phyloP scores from a whole-genome alignment of 257 asterid species.

The Asclepias syriaca region DNA sequence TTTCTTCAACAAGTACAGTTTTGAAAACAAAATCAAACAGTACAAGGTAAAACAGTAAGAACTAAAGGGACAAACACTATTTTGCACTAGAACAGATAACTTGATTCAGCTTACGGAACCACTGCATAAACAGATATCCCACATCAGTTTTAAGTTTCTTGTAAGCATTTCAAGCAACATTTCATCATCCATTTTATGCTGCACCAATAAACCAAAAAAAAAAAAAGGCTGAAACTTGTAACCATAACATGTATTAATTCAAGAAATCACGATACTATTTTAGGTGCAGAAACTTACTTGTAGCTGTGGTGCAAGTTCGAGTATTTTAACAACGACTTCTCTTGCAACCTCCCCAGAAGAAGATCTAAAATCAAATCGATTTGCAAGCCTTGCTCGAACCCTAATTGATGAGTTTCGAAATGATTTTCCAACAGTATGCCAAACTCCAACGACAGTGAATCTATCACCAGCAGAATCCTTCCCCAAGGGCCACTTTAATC shows the following conservation, averaged over 20 bases:
- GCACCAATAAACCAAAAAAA: conserved; percentile 27
- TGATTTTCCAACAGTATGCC: conserved; percentile 37
- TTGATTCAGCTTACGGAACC: conserved; percentile 13
- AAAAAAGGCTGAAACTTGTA: background rate
- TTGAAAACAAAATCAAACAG: background rate
- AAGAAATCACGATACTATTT: background rate
- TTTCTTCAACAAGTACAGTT: background rate
- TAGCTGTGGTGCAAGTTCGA: conserved; percentile 27
- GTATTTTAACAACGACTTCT: conserved; percentile 38
- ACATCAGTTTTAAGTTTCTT: conserved; percentile 35
- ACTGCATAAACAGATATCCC: conserved; percentile 32
- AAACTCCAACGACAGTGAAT: conserved; percentile 32
- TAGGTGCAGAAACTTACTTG: conserved; percentile 24
- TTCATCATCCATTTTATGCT: conserved; percentile 20
- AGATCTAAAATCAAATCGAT: conserved; percentile 44
- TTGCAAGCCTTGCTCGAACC: conserved; percentile 40
- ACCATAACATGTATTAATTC: background rate
- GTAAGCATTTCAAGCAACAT: conserved; percentile 28
- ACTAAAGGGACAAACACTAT: background rate
- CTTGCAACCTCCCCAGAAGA: conserved; percentile 42
- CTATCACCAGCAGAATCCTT: conserved; percentile 35
- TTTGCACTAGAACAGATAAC: background rate
- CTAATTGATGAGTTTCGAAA: conserved; percentile 33
- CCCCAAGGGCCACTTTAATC: conserved; percentile 47
- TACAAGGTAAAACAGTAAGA: background rate